These are phyloP conservation scores for Naumovozyma castellii DNA, from an alignment of 805 yeast genomes.

Conservation along the genomic window DNA sequence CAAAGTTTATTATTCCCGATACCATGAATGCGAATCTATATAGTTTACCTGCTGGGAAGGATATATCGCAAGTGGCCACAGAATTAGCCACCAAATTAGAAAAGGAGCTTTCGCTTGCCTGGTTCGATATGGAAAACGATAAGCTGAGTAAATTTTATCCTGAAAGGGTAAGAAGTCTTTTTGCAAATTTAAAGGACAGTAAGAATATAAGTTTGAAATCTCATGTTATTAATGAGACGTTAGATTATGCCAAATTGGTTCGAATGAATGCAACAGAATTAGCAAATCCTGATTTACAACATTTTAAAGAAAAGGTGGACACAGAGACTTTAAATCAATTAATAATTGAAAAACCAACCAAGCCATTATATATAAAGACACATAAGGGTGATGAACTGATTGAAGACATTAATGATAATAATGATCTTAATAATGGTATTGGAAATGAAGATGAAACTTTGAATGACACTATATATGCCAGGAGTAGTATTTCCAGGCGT, in stretches of 20 bases:
- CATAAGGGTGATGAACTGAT: slow-evolving; percentile 85
- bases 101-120: slow-evolving; percentile 35
- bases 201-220: slow-evolving; percentile 50
- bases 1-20: slow-evolving; percentile 30
- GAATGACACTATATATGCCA: slow-evolving; percentile 25
- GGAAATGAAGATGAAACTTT: slow-evolving; percentile 10
- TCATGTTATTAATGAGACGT: slow-evolving; percentile 47
- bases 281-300: slow-evolving; percentile 63
- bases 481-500: slow-evolving; percentile 11
- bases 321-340: slow-evolving; percentile 59
- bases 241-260: slow-evolving; percentile 49
- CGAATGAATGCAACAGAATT: slow-evolving; percentile 64
- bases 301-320: slow-evolving; percentile 61
- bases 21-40: slow-evolving; percentile 9
- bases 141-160: slow-evolving; percentile 36
- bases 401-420: slow-evolving; percentile 38
- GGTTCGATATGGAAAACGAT: slow-evolving; percentile 24
- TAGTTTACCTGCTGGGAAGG: slow-evolving; percentile 24
- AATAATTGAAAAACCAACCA: slow-evolving; percentile 50
- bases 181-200: slow-evolving; percentile 47
- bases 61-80: slow-evolving; percentile 29
- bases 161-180: slow-evolving; percentile 57
- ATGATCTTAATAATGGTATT: slow-evolving; percentile 1
- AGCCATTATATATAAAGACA: slow-evolving; percentile 64
- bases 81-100: slow-evolving; percentile 47